phyloP scores from a whole-genome alignment of 2,329 filamentous ascomycete species.

The Sclerotiophoma versabilis region DNA sequence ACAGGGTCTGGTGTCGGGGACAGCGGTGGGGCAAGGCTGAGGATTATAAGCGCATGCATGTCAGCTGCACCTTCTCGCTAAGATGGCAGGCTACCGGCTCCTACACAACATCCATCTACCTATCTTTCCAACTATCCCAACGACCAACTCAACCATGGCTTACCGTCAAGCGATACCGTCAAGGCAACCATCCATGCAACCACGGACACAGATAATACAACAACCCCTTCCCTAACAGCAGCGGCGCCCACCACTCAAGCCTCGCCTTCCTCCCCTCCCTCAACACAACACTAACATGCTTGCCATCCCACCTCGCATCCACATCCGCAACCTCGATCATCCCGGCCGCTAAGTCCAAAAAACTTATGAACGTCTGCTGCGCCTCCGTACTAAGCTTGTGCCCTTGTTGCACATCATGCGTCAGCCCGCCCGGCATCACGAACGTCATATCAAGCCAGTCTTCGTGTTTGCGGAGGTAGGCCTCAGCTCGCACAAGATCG shows the following conservation, averaged over 20 bases:
- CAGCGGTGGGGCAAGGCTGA: too few relatives aligned
- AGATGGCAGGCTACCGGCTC: too few relatives aligned
- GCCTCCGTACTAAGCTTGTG: conserved; percentile 51
- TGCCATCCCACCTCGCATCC: conserved; percentile 7
- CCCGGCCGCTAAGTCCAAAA: conserved; percentile 55
- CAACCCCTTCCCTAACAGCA: conserved; percentile 8
- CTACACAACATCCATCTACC: too few relatives aligned
- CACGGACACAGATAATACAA: conserved; percentile 8
- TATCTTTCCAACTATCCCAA: too few relatives aligned
- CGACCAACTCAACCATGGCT: not conserved
- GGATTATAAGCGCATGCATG: too few relatives aligned
- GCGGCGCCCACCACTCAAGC: conserved; percentile 12
- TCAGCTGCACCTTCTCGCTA: too few relatives aligned
- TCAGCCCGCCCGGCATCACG: conserved; percentile 54
- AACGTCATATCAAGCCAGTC: conserved; percentile 51
- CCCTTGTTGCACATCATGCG: conserved; percentile 49
- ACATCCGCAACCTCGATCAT: conserved; percentile 58
- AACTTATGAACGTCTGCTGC: conserved; percentile 51
- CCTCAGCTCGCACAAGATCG: conserved; percentile 49
- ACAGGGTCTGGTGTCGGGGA: too few relatives aligned
- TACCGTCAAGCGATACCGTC: not conserved
- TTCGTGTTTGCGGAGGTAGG: conserved; percentile 47
- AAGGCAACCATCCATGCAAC: conserved; percentile 5
- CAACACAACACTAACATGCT: conserved; percentile 18
- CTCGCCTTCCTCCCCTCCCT: conserved; percentile 9